Base-by-base conservation (phyloP, 2,329 filamentous ascomycete genomes). In the Camptophora hylomeconis region DNA sequence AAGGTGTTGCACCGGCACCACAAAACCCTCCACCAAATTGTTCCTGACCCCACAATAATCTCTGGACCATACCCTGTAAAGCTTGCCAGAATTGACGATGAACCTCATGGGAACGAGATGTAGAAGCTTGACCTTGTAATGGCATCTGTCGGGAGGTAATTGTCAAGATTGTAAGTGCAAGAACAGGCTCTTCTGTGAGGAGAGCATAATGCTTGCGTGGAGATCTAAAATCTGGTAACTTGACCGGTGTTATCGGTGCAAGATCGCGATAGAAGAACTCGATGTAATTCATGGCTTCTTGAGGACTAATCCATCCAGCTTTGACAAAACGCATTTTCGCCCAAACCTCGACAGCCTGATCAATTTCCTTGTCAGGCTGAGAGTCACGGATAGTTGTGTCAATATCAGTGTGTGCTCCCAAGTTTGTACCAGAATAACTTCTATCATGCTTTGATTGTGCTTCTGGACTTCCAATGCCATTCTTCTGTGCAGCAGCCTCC, bases 61-160 rank as follows among this genome's bases (percentile, higher is more conserved):
- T 74, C 53, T 93, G 83, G 41, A 95, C 89, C 80, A 95, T 94
- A 34, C 83, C 80, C 28, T 86, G 77, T 17, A 95, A 68, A 48
- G 94, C 92, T 17, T 75, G 81, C 89, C 89, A 98, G 4, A 95
- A 69, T 52, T 92, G 84, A 46, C 94, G 83, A 42, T 95, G 89
- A 31, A 98, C 92, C 26, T 83, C 79, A 45, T 89, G 82, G 0
- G 84, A 82, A 28, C 89, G 75, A 26, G 82, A 92, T 37, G 76
- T 67, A 1, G 81, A 79, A 3, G 83, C 84, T 0, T 86, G 75
- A 1, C 83, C 82, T 12, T 75, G 68, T 26, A 93, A 74, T 35
- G 72, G 72, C 50, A 80, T 77, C 51, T 94, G 92, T 28, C 89
- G 73, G 4, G 86, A 92, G 2, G 89, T 72, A 30, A 94, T 89